Percentiles rank a stretch among this genome's conserved stretches.
These are phyloP conservation scores for Urochloa ruziziensis DNA, from an alignment of 176 grass and related monocot species.

Conservation along the genomic window DNA sequence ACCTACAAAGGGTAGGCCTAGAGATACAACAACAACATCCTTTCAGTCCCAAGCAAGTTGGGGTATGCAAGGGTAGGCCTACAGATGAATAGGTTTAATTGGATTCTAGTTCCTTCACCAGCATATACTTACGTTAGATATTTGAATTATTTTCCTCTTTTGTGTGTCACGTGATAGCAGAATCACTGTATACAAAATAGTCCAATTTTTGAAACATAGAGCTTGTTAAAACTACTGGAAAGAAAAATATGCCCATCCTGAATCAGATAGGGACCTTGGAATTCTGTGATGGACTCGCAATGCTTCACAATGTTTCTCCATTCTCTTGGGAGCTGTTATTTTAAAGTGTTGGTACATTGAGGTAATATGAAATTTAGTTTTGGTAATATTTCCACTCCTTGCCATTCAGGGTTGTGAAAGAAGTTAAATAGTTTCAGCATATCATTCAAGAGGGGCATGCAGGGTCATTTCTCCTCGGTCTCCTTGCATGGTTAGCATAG, in stretches of 20 bases:
- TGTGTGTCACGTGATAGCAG: conserved; percentile 4
- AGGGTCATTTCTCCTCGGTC: not conserved
- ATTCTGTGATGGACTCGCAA: not conserved
- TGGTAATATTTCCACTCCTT: not conserved
- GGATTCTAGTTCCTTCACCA: not conserved
- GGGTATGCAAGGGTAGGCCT: too few species aligned
- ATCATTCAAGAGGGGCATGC: not conserved
- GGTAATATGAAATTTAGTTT: not conserved
- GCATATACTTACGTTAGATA: not conserved
- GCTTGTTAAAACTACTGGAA: conserved; percentile 1
- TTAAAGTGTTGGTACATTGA: not conserved
- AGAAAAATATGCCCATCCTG: not conserved
- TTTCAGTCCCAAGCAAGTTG: too few species aligned
- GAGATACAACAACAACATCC: too few species aligned
- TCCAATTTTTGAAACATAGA: conserved; percentile 7
- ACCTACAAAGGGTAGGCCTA: not conserved
- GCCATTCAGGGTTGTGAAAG: not conserved
- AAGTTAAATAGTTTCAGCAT: not conserved
- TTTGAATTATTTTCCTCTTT: not conserved
- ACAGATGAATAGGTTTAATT: not conserved
- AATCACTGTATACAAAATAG: not conserved
- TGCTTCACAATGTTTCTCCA: not conserved
- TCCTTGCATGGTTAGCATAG: not conserved
- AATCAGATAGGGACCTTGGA: conserved; percentile 8
- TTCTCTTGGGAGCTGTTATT: not conserved